Base-by-base conservation (phyloP, 495 filamentous ascomycete species). In the Schizothecium vesticola region DNA sequence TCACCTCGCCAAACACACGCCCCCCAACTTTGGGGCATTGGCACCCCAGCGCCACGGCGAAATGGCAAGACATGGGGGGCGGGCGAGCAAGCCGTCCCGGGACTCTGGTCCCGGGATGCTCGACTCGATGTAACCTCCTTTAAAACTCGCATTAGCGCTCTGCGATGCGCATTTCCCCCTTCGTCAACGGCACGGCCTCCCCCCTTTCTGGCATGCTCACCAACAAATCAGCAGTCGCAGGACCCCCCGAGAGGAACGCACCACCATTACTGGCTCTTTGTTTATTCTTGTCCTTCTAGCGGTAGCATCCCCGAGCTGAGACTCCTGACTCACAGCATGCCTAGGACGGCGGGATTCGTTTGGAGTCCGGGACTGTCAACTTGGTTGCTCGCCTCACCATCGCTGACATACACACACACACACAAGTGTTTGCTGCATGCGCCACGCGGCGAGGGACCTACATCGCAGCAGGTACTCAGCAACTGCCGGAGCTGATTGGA, bases 81-180 rank as follows among this genome's bases (percentile, higher is more conserved):
- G 36, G 36, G 43, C 43, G 43, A 51, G 43, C 43, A 51, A 51
- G 43, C 43, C 43, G 43, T 51, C 71, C 73, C 71, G 70, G 73
- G 43, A 68, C 69, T 63, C 33, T 60, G 63, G 71, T 65, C 67
- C 69, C 70, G 73, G 73, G 70, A 74, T 60, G 69, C 55, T 64
- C 67, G 43, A 62, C 66, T 55, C 28, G 61, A 65, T 74, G 69
- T 63, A 59, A 74, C 74, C 74, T 76, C 74, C 72, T 77, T 77
- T 74, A 51, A 78, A 80, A 69, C 79, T 75, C 80, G 80, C 80
- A 81, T 81, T 81, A 81, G 80, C 43, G 43, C 43, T 51, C 43
- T 69, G 70, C 26, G 25, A 67, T 59, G 26, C 25, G 63, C 63
- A 31, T 57, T 65, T 57, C 23, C 24, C 43, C 28, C 62, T 51